Evolutionary conservation across 2,329 filamentous ascomycete genomes (phyloP).

Genomic region (Nemania diffusa): DNA sequence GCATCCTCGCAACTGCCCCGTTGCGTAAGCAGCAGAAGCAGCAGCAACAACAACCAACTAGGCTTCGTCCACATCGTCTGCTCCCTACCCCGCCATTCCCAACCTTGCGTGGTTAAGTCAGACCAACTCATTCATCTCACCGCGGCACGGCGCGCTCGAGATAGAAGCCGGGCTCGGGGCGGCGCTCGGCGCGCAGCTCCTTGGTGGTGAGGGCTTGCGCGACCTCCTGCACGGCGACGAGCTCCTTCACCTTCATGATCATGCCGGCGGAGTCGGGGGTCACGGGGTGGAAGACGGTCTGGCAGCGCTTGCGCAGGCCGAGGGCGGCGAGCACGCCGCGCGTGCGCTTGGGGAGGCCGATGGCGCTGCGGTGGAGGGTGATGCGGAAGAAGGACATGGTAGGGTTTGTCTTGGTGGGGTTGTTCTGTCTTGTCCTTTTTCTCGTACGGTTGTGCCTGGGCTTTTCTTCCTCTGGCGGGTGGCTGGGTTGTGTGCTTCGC

Average conservation of each 20-base stretch:
- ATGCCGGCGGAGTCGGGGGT: slow-evolving; percentile 84
- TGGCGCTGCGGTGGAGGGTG: slow-evolving; percentile 87
- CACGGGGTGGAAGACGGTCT: slow-evolving; percentile 90
- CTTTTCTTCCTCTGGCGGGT: not conserved
- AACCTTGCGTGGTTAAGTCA: not conserved
- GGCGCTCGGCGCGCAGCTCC: slow-evolving; percentile 76
- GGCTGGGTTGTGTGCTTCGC: too few relatives aligned
- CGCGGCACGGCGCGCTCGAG: slow-evolving; percentile 67
- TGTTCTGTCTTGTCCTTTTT: not conserved
- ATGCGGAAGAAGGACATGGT: slow-evolving; percentile 87
- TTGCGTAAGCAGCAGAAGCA: too few relatives aligned
- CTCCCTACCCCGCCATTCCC: too few relatives aligned
- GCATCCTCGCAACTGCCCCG: too few relatives aligned
- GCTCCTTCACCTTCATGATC: slow-evolving; percentile 93
- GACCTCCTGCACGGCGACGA: slow-evolving; percentile 85
- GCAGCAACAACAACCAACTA: too few relatives aligned
- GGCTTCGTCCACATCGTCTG: too few relatives aligned
- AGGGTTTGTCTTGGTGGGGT: slow-evolving; percentile 26
- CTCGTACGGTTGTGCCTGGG: too few relatives aligned
- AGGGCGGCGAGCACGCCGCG: slow-evolving; percentile 85
- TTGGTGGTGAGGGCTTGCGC: slow-evolving; percentile 69
- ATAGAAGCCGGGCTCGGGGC: slow-evolving; percentile 83
- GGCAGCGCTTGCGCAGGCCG: slow-evolving; percentile 84
- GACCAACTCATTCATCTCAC: slow-evolving; percentile 35
- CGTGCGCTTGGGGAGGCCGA: slow-evolving; percentile 84